Evolutionary conservation across 1,284 basidiomycete species (phyloP).

Genomic region (Hemileccinum hortonii): DNA sequence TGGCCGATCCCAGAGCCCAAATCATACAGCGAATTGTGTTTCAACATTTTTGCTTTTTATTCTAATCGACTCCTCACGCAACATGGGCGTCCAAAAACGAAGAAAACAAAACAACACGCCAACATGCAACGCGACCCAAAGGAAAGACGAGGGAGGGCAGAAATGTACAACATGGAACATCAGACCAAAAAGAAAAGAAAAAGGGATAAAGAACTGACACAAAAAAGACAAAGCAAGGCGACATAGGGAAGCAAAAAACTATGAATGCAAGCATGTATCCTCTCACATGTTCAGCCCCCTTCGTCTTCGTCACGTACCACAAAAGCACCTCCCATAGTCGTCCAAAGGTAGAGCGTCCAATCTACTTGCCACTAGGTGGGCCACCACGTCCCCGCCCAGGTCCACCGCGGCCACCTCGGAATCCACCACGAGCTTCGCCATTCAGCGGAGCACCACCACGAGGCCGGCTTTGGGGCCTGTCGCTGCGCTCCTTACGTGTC

Average conservation of each 20-base stretch:
- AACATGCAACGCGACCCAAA: slow-evolving; percentile 15
- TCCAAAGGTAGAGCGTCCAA: background rate
- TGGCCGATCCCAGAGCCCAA: too few species aligned
- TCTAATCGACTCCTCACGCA: slow-evolving; percentile 27
- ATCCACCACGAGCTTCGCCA: slow-evolving; percentile 42
- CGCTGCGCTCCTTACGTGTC: slow-evolving; percentile 85
- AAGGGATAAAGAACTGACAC: background rate
- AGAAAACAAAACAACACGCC: slow-evolving; percentile 14
- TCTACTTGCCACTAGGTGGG: slow-evolving; percentile 26
- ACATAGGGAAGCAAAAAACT: slow-evolving; percentile 14
- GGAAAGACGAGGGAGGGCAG: slow-evolving; percentile 8
- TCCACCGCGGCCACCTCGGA: slow-evolving; percentile 37
- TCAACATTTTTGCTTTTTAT: slow-evolving; percentile 10
- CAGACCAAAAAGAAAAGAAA: slow-evolving; percentile 5
- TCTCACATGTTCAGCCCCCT: slow-evolving; percentile 8
- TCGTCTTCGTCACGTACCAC: slow-evolving; percentile 3
- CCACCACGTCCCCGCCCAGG: slow-evolving; percentile 36
- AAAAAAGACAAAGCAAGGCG: slow-evolving; percentile 12
- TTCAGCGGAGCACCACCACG: slow-evolving; percentile 48
- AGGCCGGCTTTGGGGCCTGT: slow-evolving; percentile 56
- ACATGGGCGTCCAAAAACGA: slow-evolving; percentile 19
- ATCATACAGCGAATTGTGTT: too few species aligned
- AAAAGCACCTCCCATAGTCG: slow-evolving; percentile 2
- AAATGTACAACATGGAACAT: slow-evolving; percentile 19
- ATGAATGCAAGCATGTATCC: slow-evolving; percentile 13